Evolutionary conservation across 2,329 filamentous ascomycete species (phyloP).

Genomic region (Calonectria montana): DNA sequence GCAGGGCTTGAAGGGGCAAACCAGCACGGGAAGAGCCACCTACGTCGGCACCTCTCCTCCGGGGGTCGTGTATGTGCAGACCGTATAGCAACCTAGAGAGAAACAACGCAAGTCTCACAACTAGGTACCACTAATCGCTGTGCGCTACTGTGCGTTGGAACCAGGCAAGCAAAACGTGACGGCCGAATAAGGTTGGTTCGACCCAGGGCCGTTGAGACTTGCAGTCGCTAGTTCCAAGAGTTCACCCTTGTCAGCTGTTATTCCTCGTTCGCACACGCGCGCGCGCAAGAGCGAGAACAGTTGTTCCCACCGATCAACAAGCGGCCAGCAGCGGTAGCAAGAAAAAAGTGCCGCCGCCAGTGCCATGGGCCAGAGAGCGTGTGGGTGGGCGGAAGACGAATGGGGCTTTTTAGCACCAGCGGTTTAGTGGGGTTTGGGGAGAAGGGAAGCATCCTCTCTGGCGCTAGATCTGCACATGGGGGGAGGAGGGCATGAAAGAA

Average conservation of each 20-base stretch:
- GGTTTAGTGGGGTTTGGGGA: conserved; percentile 1
- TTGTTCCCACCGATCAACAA: neutral
- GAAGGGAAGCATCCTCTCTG: neutral
- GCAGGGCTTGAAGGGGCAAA: too few relatives aligned
- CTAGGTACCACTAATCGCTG: conserved; percentile 1
- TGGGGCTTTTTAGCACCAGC: neutral
- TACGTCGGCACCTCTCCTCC: neutral
- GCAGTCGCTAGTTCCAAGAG: conserved; percentile 2
- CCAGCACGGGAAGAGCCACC: neutral
- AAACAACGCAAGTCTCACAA: conserved; percentile 7
- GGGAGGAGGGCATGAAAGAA: neutral
- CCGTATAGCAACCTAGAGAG: neutral
- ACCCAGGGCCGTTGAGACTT: conserved; percentile 16
- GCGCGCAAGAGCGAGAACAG: neutral
- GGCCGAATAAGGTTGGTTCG: conserved; percentile 19
- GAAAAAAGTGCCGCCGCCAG: neutral
- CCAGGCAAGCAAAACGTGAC: conserved; percentile 1
- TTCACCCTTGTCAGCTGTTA: conserved; percentile 5
- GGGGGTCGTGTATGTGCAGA: neutral
- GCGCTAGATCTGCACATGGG: conserved; percentile 23
- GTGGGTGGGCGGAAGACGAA: neutral
- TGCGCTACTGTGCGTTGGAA: neutral
- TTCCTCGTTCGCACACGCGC: neutral
- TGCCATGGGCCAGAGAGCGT: neutral
- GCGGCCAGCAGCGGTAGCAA: neutral